phyloP scores from a whole-genome alignment of 352 stramenopile genomes.

The Phytophthora citricola region DNA sequence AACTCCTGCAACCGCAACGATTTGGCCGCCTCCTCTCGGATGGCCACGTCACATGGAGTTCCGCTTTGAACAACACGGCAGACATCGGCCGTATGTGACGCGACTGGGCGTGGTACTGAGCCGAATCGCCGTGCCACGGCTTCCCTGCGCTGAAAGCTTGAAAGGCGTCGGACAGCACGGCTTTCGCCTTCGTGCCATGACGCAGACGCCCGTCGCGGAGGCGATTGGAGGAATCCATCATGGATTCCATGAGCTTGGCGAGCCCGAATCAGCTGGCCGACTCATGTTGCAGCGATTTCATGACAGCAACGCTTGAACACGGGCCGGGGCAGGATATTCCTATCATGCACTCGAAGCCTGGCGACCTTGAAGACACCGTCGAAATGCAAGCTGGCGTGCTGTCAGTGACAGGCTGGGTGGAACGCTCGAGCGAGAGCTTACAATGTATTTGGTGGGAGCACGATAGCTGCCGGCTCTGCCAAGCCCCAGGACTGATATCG shows the following conservation, averaged over 20 bases:
- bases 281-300: conserved; percentile 10
- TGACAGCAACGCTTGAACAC: conserved; percentile 13
- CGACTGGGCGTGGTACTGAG: conserved; percentile 15
- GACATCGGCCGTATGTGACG: conserved; percentile 24
- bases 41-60: conserved; percentile 30
- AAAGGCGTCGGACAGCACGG: too few species aligned
- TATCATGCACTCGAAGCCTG: conserved; percentile 8
- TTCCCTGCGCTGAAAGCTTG: too few species aligned
- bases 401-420: conserved; percentile 11
- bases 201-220: not conserved
- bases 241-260: not conserved
- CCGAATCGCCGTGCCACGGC: not conserved
- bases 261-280: conserved; percentile 9
- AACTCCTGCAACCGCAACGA: conserved; percentile 29
- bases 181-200: conserved; percentile 2
- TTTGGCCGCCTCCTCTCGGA: conserved; percentile 29
- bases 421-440: too few species aligned
- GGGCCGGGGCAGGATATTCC: conserved; percentile 20
- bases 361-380: conserved; percentile 20
- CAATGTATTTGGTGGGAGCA: not conserved
- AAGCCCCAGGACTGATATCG: not conserved
- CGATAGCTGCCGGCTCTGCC: not conserved
- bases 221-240: conserved; percentile 21
- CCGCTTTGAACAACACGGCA: conserved; percentile 31
- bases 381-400: conserved; percentile 25